A percentile compares a stretch with the other conserved stretches of the same genome.
phyloP scores from a whole-genome alignment of 345 rosid species.

The Eucalyptus tenuipes region DNA sequence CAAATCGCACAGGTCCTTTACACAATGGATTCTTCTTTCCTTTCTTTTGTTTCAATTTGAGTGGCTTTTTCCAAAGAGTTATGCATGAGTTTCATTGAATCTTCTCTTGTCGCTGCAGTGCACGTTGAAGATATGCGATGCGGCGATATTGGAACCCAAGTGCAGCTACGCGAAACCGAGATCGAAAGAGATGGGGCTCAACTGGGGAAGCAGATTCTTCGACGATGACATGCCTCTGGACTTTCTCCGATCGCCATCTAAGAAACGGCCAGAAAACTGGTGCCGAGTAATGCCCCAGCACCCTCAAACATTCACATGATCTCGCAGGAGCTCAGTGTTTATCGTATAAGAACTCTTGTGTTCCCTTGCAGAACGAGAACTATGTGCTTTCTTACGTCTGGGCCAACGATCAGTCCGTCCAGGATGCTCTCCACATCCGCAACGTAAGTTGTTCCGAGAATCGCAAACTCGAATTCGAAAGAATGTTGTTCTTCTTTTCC shows the following conservation, averaged over 20 bases:
- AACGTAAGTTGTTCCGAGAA: neutral
- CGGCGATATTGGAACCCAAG: conserved; percentile 14
- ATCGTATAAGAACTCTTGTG: neutral
- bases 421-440: conserved; percentile 8
- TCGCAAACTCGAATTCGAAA: neutral
- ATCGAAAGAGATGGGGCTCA: neutral
- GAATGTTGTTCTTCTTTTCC: neutral
- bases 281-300: conserved; percentile 9
- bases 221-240: neutral
- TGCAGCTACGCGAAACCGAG: conserved; percentile 1
- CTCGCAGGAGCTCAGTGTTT: neutral
- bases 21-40: neutral
- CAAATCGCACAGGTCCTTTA: neutral
- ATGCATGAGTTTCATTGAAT: neutral
- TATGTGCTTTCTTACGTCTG: conserved; percentile 4
- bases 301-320: neutral
- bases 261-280: neutral
- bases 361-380: conserved; percentile 1
- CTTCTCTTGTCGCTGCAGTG: neutral
- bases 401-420: conserved; percentile 25
- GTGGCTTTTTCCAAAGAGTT: neutral
- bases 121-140: neutral
- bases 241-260: neutral
- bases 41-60: neutral
- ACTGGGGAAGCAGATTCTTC: neutral